phyloP scores from a whole-genome alignment of 208 protist species.

The Trypanosoma congolense region DNA sequence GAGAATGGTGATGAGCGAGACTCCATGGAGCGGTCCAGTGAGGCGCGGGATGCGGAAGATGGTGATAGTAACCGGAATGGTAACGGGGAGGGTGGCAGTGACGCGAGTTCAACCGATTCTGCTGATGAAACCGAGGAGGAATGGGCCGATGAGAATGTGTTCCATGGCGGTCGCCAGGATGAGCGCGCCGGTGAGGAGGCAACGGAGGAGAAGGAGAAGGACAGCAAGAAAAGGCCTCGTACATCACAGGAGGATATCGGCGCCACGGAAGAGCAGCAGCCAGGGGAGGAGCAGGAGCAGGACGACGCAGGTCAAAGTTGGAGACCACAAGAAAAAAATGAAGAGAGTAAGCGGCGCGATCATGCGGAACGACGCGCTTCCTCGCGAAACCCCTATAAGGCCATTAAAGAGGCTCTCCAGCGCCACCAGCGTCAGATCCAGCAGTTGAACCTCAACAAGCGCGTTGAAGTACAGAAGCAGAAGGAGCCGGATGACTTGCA shows the following conservation, averaged over 20 bases:
- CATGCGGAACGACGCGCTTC: slow-evolving; percentile 60
- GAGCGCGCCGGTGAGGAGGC: slow-evolving; percentile 71
- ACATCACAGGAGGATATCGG: slow-evolving; percentile 33
- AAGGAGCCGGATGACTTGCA: slow-evolving; percentile 31
- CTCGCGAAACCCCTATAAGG: slow-evolving; percentile 75
- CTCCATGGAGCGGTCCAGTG: not conserved
- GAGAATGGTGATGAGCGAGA: slow-evolving; percentile 26
- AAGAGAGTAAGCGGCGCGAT: slow-evolving; percentile 58
- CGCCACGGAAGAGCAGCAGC: slow-evolving; percentile 61
- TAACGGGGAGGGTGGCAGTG: slow-evolving; percentile 28
- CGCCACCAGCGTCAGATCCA: slow-evolving; percentile 72
- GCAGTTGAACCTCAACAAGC: slow-evolving; percentile 76
- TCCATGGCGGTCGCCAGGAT: slow-evolving; percentile 77
- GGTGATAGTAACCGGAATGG: slow-evolving; percentile 17
- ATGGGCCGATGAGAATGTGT: slow-evolving; percentile 74
- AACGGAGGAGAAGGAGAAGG: slow-evolving; percentile 58
- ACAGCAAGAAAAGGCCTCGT: slow-evolving; percentile 24
- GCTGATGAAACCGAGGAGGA: slow-evolving; percentile 40
- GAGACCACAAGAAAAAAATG: slow-evolving; percentile 76
- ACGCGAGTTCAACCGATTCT: slow-evolving; percentile 15
- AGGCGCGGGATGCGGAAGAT: slow-evolving; percentile 17
- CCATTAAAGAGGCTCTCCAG: slow-evolving; percentile 86
- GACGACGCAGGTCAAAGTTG: slow-evolving; percentile 80
- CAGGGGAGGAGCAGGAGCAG: slow-evolving; percentile 68
- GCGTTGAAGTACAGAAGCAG: slow-evolving; percentile 70